A percentile compares a stretch with the other conserved stretches of the same genome.
phyloP scores from a whole-genome alignment of 2,329 filamentous ascomycete species.

The Penicillium sp. region DNA sequence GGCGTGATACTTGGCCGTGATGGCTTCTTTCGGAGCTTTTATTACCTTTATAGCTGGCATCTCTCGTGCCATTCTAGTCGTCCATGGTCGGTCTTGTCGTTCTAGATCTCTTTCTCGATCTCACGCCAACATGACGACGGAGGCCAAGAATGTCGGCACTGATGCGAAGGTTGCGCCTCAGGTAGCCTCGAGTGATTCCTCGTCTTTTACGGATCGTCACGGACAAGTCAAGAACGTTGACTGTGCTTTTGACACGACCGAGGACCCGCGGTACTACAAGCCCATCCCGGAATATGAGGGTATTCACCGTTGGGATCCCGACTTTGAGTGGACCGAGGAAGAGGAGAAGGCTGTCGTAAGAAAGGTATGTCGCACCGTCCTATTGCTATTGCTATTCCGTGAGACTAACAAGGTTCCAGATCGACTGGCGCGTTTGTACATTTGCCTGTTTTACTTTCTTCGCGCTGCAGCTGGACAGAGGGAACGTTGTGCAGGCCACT shows the following conservation, averaged over 20 bases:
- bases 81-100: neutral
- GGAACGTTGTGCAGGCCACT: slow-evolving; percentile 57
- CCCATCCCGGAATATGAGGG: slow-evolving; percentile 45
- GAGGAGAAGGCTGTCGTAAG: slow-evolving; percentile 41
- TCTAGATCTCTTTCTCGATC: neutral
- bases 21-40: slow-evolving; percentile 4
- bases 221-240: slow-evolving; percentile 15
- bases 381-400: neutral
- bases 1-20: slow-evolving; percentile 22
- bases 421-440: slow-evolving; percentile 41
- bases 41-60: slow-evolving; percentile 11
- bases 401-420: slow-evolving; percentile 20
- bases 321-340: slow-evolving; percentile 42
- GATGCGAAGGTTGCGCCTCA: slow-evolving; percentile 8
- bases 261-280: slow-evolving; percentile 36
- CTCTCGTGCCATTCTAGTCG: neutral
- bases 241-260: slow-evolving; percentile 33
- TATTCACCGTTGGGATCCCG: slow-evolving; percentile 46
- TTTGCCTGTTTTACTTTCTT: slow-evolving; percentile 58
- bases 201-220: slow-evolving; percentile 6
- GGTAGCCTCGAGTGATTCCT: slow-evolving; percentile 10
- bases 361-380: slow-evolving; percentile 26
- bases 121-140: slow-evolving; percentile 14
- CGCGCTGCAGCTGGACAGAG: slow-evolving; percentile 58
- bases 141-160: slow-evolving; percentile 6